Conservation (phyloP, 2,329 filamentous ascomycete genomes). For the Penicillium hesseltinei region DNA sequence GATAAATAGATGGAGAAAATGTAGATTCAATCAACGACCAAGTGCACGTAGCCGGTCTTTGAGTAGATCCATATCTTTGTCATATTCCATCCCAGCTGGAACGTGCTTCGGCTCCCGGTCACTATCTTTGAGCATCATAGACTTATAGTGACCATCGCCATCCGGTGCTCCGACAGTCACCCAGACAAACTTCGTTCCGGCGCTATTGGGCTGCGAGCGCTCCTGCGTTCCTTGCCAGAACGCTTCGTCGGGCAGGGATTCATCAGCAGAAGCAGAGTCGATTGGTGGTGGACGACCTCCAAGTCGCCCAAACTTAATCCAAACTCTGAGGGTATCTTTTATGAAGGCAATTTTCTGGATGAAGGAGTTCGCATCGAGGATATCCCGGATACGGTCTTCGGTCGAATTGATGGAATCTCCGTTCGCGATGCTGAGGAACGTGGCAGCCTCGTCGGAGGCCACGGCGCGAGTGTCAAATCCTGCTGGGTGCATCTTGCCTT, state of each 20-base stretch:
- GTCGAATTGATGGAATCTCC: slow-evolving; percentile 33
- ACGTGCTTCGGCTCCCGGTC: slow-evolving; percentile 17
- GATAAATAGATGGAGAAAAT: slow-evolving; percentile 12
- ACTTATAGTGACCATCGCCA: slow-evolving; percentile 47
- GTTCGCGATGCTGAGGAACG: slow-evolving; percentile 42
- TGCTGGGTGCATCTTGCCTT: slow-evolving; percentile 44
- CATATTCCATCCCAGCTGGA: slow-evolving; percentile 16
- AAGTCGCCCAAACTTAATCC: slow-evolving; percentile 40
- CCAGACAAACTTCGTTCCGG: slow-evolving; percentile 53
- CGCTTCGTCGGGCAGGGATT: slow-evolving; percentile 27
- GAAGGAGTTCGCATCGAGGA: slow-evolving; percentile 47
- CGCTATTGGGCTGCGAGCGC: slow-evolving; percentile 41
- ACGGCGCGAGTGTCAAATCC: slow-evolving; percentile 45
- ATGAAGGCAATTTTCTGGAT: slow-evolving; percentile 44
- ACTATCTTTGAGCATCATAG: slow-evolving; percentile 34
- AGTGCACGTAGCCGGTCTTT: slow-evolving; percentile 31
- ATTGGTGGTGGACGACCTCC: slow-evolving; percentile 33
- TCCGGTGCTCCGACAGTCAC: slow-evolving; percentile 50
- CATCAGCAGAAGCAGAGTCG: slow-evolving; percentile 10
- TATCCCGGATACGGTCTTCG: slow-evolving; percentile 41
- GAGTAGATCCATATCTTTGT: slow-evolving; percentile 31
- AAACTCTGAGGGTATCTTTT: slow-evolving; percentile 41
- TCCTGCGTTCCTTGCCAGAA: slow-evolving; percentile 46
- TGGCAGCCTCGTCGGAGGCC: slow-evolving; percentile 42
- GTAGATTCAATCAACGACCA: slow-evolving; percentile 18